Evolutionary conservation across 306 rosid species (phyloP).

Genomic region (Malus orientalis): DNA sequence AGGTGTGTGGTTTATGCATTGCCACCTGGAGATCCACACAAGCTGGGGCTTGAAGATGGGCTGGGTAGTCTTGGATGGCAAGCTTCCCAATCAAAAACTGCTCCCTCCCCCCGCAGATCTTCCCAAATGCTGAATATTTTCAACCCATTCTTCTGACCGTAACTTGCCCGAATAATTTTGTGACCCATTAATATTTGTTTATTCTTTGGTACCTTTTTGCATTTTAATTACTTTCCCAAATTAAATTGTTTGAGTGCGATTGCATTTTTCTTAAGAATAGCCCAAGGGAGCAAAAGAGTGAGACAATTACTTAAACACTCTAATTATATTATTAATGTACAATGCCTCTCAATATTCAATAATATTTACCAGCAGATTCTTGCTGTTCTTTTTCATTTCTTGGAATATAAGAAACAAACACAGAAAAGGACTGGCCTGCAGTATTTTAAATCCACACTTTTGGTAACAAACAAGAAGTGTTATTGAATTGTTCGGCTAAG

Average conservation of each 20-base stretch:
- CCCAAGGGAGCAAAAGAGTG: neutral
- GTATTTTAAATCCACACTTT: neutral
- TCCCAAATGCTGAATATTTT: conserved; percentile 32
- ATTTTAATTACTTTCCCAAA: neutral
- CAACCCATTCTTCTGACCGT: neutral
- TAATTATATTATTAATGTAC: neutral
- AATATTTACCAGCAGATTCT: neutral
- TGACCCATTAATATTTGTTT: neutral
- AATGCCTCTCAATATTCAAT: neutral
- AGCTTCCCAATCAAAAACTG: conserved; percentile 51
- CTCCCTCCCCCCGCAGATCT: conserved; percentile 59
- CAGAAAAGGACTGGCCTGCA: neutral
- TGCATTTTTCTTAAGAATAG: neutral
- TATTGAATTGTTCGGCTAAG: neutral
- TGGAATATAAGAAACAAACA: neutral
- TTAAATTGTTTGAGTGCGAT: neutral
- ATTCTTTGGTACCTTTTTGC: neutral
- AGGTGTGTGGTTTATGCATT: conserved; percentile 81
- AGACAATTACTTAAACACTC: neutral
- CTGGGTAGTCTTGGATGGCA: conserved; percentile 59
- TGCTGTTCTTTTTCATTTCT: neutral
- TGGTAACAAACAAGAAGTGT: neutral
- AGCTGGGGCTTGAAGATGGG: conserved; percentile 75
- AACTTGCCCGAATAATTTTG: neutral
- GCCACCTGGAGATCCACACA: conserved; percentile 57